Percentiles rank a stretch among this genome's conserved stretches.
Conservation (phyloP, 2,329 filamentous ascomycete genomes). For the Diaporthe citri region DNA sequence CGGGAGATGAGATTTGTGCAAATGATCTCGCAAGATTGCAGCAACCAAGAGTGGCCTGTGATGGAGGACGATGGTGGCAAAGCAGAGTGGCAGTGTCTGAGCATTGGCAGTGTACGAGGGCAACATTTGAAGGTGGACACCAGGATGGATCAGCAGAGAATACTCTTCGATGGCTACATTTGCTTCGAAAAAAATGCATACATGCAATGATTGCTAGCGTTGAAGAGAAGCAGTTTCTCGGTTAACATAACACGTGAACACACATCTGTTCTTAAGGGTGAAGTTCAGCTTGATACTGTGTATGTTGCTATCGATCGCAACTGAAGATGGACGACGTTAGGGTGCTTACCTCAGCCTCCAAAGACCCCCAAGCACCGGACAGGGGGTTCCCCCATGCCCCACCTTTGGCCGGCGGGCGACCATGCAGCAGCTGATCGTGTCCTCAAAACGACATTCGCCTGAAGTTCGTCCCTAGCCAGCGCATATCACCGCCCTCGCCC, state of each 20-base stretch:
- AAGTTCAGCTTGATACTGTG: neutral
- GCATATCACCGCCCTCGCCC: neutral
- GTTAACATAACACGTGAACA: neutral
- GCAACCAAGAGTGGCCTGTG: neutral
- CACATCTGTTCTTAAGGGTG: neutral
- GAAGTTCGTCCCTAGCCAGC: neutral
- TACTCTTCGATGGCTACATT: neutral
- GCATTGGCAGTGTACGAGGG: neutral
- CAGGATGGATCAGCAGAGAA: neutral
- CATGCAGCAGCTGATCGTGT: slow-evolving; percentile 34
- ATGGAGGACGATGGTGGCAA: neutral
- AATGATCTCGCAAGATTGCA: neutral
- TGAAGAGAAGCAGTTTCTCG: neutral
- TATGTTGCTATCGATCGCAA: neutral
- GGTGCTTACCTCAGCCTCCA: slow-evolving; percentile 22
- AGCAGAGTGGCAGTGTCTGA: no score
- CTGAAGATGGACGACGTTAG: neutral
- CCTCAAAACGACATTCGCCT: slow-evolving; percentile 21
- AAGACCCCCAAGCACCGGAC: neutral
- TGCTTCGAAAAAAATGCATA: neutral
- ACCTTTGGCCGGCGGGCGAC: slow-evolving; percentile 4
- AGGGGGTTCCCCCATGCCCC: neutral
- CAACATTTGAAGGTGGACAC: no score
- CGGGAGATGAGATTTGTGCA: neutral
- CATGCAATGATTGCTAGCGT: neutral